These are phyloP conservation scores for Clohesyomyces aquaticus DNA, from an alignment of 495 filamentous ascomycete species.

Conservation along the genomic window DNA sequence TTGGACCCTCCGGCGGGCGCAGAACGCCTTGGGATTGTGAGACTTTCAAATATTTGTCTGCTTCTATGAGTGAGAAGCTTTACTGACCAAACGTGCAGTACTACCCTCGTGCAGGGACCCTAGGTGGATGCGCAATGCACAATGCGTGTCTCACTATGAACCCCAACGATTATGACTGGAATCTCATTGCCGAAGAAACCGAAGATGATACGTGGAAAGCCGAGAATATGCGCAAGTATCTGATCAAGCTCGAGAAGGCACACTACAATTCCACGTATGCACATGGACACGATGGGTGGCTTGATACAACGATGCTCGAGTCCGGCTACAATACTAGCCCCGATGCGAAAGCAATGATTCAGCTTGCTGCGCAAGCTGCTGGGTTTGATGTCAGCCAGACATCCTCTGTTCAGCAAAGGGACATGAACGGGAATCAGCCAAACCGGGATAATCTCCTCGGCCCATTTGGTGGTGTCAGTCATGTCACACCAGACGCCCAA, in stretches of 20 bases:
- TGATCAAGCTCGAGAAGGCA: conserved; percentile 25
- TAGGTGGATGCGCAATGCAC: conserved; percentile 59
- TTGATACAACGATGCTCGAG: conserved; percentile 30
- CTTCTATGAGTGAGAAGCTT: neutral
- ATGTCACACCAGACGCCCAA: conserved; percentile 14
- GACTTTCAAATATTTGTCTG: neutral
- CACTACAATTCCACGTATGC: conserved; percentile 32
- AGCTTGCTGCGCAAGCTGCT: conserved; percentile 19
- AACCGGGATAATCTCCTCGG: conserved; percentile 27
- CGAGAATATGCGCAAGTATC: conserved; percentile 54
- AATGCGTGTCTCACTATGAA: conserved; percentile 53
- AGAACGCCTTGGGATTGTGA: conserved; percentile 50
- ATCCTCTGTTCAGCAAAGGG: conserved; percentile 6
- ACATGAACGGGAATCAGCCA: conserved; percentile 30
- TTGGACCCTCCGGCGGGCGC: conserved; percentile 51
- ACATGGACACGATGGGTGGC: conserved; percentile 30
- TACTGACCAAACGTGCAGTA: conserved; percentile 15
- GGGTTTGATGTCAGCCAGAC: conserved; percentile 12
- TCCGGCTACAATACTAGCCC: conserved; percentile 16
- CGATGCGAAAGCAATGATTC: conserved; percentile 8
- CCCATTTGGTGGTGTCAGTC: conserved; percentile 32
- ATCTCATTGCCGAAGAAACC: conserved; percentile 53
- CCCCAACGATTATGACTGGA: conserved; percentile 52
- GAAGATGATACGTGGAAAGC: conserved; percentile 55
- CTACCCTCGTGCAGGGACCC: conserved; percentile 55